A percentile compares a stretch with the other conserved stretches of the same genome.
phyloP scores from a whole-genome alignment of 2,329 filamentous ascomycete genomes.

The Fusarium falciforme region DNA sequence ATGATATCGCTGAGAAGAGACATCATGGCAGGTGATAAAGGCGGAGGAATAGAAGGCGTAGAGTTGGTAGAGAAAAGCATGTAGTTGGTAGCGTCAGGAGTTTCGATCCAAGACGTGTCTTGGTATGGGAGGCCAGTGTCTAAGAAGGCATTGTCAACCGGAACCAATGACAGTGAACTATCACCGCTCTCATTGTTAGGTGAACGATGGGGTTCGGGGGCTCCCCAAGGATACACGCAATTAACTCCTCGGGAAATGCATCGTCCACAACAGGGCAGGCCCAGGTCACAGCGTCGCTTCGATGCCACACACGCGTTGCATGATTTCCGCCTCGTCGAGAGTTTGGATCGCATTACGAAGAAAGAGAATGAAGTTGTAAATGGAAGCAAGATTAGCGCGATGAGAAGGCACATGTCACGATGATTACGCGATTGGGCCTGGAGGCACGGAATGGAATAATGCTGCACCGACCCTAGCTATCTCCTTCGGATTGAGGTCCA shows the following conservation, averaged over 20 bases:
- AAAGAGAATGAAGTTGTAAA: not conserved
- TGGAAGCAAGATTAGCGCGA: not conserved
- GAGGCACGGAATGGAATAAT: not conserved
- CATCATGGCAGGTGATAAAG: conserved; percentile 4
- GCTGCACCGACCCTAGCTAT: not conserved
- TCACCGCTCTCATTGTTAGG: not conserved
- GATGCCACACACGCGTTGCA: conserved; percentile 15
- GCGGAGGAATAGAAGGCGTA: not conserved
- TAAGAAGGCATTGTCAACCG: not conserved
- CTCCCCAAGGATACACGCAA: conserved; percentile 13
- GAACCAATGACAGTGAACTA: not conserved
- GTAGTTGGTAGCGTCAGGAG: not conserved
- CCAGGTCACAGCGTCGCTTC: conserved; percentile 21
- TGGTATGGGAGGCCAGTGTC: not conserved
- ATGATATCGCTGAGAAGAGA: conserved; percentile 8
- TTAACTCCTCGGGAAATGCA: conserved; percentile 4
- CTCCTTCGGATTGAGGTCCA: not conserved
- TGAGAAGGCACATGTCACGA: not conserved
- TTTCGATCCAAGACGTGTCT: not conserved
- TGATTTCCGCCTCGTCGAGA: conserved; percentile 16
- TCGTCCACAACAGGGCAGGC: conserved; percentile 10
- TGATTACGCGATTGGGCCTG: not conserved
- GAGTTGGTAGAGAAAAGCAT: not conserved
- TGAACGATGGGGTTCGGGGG: not conserved
- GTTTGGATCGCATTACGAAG: not conserved